A percentile compares a stretch with the other conserved stretches of the same genome.
Evolutionary conservation across 2,329 filamentous ascomycete species (phyloP).

Genomic region (Fusarium veterinarium): DNA sequence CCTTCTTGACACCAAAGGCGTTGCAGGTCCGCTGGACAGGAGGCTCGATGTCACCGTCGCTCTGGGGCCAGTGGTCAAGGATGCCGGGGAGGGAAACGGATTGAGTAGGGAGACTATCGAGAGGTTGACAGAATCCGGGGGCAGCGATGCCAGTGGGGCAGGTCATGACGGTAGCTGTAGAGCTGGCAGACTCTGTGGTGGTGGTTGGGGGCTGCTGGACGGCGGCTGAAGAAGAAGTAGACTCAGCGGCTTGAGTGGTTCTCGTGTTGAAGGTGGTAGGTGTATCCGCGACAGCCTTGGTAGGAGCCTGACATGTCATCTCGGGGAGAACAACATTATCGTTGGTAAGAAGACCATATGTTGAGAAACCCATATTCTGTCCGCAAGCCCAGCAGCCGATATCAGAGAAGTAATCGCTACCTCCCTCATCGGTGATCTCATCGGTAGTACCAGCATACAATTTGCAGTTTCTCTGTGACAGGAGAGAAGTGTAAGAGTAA

Average conservation of each 20-base stretch:
- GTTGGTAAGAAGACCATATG: not conserved
- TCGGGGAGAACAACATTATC: not conserved
- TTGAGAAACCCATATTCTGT: slow-evolving; percentile 10
- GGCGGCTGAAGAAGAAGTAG: not conserved
- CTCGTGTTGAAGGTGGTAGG: not conserved
- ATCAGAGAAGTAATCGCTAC: slow-evolving; percentile 1
- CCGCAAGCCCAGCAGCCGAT: slow-evolving; percentile 12
- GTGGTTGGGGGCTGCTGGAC: not conserved
- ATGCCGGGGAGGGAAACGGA: not conserved
- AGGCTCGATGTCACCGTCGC: not conserved
- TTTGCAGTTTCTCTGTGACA: not conserved
- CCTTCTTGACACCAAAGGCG: slow-evolving; percentile 8
- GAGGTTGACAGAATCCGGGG: not conserved
- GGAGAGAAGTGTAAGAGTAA: not conserved
- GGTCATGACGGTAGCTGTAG: not conserved
- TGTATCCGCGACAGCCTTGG: not conserved
- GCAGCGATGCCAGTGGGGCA: not conserved
- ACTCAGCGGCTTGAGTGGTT: not conserved
- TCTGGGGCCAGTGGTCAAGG: not conserved
- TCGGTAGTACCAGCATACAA: not conserved
- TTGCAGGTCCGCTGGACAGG: not conserved
- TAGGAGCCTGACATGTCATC: not conserved
- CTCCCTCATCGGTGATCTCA: not conserved
- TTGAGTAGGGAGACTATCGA: not conserved
- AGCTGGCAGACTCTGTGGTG: not conserved